Percentiles rank a stretch among this genome's conserved stretches.
Evolutionary conservation across 306 rosid species (phyloP).

Genomic region (Chamaecrista fasciculata): DNA sequence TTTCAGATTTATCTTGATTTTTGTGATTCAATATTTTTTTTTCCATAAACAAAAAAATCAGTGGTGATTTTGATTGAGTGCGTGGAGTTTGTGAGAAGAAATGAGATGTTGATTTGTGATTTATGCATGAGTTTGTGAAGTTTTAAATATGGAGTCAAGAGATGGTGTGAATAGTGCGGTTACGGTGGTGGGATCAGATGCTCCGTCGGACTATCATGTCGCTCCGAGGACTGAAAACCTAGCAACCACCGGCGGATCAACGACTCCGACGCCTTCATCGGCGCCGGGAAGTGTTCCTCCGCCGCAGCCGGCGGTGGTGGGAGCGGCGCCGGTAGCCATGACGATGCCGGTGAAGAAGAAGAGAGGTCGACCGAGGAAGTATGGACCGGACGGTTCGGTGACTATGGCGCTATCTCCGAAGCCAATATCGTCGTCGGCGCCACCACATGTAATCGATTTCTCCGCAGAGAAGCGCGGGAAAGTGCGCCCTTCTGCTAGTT

Average conservation of each 20-base stretch:
- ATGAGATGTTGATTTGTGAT: slow-evolving; percentile 47
- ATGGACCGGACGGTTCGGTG: slow-evolving; percentile 83
- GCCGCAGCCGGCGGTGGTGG: slow-evolving; percentile 30
- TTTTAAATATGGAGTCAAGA: slow-evolving; percentile 73
- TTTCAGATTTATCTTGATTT: slow-evolving; percentile 16
- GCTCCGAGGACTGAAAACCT: slow-evolving; percentile 80
- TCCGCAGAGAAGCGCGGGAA: slow-evolving; percentile 81
- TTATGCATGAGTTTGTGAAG: slow-evolving; percentile 36
- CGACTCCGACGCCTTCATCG: slow-evolving; percentile 20
- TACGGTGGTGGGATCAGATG: slow-evolving; percentile 96
- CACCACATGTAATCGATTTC: slow-evolving; percentile 94
- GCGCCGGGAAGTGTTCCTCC: slow-evolving; percentile 28
- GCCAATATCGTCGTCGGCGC: slow-evolving; percentile 89
- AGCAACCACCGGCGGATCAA: slow-evolving; percentile 54
- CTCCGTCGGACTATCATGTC: slow-evolving; percentile 89
- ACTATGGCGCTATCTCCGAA: slow-evolving; percentile 77
- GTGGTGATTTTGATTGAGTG: neutral
- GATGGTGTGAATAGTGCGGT: slow-evolving; percentile 82
- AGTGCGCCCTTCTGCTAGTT: slow-evolving; percentile 68
- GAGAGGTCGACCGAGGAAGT: slow-evolving; percentile 95
- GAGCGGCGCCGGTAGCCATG: neutral
- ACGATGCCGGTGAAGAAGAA: slow-evolving; percentile 70
- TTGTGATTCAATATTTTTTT: slow-evolving; percentile 18
- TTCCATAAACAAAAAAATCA: neutral
- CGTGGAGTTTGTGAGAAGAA: slow-evolving; percentile 37